Conservation (phyloP, 768 basidiomycete species). For the Suillus luteus region DNA sequence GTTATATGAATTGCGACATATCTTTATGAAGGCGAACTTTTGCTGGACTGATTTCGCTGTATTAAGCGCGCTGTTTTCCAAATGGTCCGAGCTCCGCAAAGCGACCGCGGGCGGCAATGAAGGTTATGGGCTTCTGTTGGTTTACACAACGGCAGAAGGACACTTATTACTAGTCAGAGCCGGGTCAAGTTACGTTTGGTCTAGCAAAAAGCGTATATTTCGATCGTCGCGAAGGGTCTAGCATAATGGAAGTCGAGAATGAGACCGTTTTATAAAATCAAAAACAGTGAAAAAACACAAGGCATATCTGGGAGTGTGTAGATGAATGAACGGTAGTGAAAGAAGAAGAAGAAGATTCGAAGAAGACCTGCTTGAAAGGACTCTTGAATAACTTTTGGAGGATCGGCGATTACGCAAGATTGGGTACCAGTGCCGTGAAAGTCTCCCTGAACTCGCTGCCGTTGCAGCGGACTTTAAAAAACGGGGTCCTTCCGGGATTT, state of each 20-base stretch:
- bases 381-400: conserved; percentile 1
- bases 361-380: not conserved
- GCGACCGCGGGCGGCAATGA: not conserved
- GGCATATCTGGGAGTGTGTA: no score
- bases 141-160: not conserved
- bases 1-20: not conserved
- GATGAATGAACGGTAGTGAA: no score
- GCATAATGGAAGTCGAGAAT: not conserved
- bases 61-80: not conserved
- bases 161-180: not conserved
- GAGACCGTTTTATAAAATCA: not conserved
- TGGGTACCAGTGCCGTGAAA: conserved; percentile 2
- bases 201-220: not conserved
- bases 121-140: not conserved
- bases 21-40: conserved; percentile 7
- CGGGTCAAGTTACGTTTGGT: not conserved
- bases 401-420: conserved; percentile 31
- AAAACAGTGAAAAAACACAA: no score
- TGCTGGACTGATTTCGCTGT: conserved; percentile 1
- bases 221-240: conserved; percentile 8
- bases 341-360: not conserved
- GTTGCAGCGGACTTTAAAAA: conserved; percentile 36
- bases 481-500: conserved; percentile 36
- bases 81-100: conserved; percentile 1
- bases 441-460: not conserved